These are phyloP conservation scores for Vaccinium myrtillus DNA, from an alignment of 148 eudicot species.

Conservation along the genomic window DNA sequence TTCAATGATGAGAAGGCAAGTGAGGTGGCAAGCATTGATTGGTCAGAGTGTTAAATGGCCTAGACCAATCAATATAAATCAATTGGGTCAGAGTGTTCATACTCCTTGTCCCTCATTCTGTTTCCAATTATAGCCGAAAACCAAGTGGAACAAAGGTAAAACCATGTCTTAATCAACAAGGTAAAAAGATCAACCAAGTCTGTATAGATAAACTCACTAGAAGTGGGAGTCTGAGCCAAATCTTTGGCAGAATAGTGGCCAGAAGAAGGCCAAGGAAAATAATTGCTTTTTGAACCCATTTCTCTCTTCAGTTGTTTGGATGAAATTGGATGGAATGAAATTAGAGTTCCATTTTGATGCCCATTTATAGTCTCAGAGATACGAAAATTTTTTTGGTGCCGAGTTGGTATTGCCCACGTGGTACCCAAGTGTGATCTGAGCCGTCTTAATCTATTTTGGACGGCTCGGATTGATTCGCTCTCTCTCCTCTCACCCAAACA, in stretches of 20 bases:
- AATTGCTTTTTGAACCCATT: constrained; percentile 29
- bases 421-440: too few species aligned
- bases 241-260: constrained; percentile 22
- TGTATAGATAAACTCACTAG: neutral
- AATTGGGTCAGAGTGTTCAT: neutral
- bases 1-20: neutral
- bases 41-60: neutral
- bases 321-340: neutral
- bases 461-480: too few species aligned
- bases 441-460: too few species aligned
- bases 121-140: neutral
- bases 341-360: neutral
- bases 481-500: too few species aligned
- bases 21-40: neutral
- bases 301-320: neutral
- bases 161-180: neutral
- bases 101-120: neutral
- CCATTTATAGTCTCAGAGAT: neutral
- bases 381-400: too few species aligned
- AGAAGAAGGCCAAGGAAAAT: constrained; percentile 21
- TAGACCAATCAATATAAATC: neutral
- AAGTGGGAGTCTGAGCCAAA: neutral
- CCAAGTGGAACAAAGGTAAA: neutral
- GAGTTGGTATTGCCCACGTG: too few species aligned
- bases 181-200: neutral